phyloP scores from a whole-genome alignment of 352 stramenopile genomes.

The Hyaloperonospora arabidopsidis region DNA sequence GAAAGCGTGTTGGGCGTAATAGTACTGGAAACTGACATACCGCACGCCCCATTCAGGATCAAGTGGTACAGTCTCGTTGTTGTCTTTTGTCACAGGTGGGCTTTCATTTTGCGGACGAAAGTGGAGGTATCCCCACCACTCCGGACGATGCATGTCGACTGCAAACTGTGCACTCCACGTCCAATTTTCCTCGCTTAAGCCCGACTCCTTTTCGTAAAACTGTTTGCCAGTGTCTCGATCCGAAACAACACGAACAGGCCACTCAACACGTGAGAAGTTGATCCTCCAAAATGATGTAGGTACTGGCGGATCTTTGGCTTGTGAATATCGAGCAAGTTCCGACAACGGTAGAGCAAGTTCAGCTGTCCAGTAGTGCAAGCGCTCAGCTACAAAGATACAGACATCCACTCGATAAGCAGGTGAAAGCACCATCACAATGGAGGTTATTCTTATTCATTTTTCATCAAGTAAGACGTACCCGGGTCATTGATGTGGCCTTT shows the following conservation, averaged over 20 bases:
- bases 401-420: neutral
- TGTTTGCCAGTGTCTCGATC: constrained; percentile 13
- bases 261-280: constrained; percentile 87
- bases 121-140: constrained; percentile 86
- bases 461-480: constrained; percentile 20
- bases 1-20: constrained; percentile 55
- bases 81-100: constrained; percentile 1
- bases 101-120: constrained; percentile 36
- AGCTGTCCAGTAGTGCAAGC: constrained; percentile 67
- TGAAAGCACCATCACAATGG: neutral
- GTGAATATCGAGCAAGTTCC: constrained; percentile 41
- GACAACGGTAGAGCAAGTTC: constrained; percentile 73
- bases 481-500: constrained; percentile 58
- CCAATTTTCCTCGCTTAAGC: constrained; percentile 70
- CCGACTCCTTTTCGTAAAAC: constrained; percentile 46
- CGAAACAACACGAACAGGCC: constrained; percentile 32
- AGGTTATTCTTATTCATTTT: neutral
- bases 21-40: constrained; percentile 54
- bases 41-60: constrained; percentile 45
- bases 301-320: constrained; percentile 29
- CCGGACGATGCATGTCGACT: constrained; percentile 83
- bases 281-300: constrained; percentile 59
- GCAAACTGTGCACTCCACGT: constrained; percentile 81
- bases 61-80: constrained; percentile 16
- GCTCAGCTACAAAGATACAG: constrained; percentile 16